Evolutionary conservation across 768 basidiomycete species (phyloP).

Genomic region (Mrakia gelida): DNA sequence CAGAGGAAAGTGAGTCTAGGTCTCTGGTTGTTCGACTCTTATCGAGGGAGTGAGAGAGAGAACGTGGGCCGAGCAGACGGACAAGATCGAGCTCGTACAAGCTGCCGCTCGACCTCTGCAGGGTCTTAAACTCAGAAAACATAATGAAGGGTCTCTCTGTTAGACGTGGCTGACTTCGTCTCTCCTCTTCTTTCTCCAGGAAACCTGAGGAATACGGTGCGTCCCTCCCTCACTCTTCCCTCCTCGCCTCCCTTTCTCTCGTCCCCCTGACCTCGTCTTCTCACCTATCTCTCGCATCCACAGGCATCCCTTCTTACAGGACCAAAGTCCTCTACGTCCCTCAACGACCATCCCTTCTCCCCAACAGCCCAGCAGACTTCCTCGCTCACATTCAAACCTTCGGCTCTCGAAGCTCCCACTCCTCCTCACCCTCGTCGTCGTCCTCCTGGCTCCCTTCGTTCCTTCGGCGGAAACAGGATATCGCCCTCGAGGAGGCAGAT

Average conservation of each 20-base stretch:
- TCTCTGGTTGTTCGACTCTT: neutral
- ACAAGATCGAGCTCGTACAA: neutral
- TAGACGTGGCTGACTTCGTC: neutral
- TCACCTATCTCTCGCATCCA: too few species aligned
- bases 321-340: constrained; percentile 80
- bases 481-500: constrained; percentile 10
- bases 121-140: too few species aligned
- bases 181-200: constrained; percentile 21
- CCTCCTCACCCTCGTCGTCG: neutral
- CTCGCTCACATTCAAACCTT: constrained; percentile 58
- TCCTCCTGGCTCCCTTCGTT: constrained; percentile 18
- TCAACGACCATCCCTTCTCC: constrained; percentile 79
- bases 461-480: constrained; percentile 4
- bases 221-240: neutral
- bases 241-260: neutral
- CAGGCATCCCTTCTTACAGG: constrained; percentile 72
- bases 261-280: neutral
- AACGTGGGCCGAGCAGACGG: neutral
- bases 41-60: neutral
- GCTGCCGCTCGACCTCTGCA: neutral
- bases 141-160: too few species aligned
- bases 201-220: constrained; percentile 36
- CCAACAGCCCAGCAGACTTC: constrained; percentile 73
- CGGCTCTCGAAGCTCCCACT: constrained; percentile 45
- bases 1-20: constrained; percentile 55